Conservation (phyloP, 768 basidiomycete species). For the Scleroderma citrinum region DNA sequence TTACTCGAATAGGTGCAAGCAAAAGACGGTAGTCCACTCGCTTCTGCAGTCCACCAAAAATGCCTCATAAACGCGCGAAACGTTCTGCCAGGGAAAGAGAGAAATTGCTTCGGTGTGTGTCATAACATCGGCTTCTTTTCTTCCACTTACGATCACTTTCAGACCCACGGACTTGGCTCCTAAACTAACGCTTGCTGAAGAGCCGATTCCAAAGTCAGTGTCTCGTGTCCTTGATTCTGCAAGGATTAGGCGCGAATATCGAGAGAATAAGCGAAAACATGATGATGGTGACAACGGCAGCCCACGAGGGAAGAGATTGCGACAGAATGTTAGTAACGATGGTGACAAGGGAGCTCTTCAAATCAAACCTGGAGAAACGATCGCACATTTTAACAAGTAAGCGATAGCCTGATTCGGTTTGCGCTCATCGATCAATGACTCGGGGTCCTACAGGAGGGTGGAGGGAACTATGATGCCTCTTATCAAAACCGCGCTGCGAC, state of each 20-base stretch:
- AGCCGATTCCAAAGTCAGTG: conserved; percentile 65
- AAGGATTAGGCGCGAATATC: conserved; percentile 51
- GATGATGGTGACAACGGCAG: conserved; percentile 22
- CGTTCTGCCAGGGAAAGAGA: conserved; percentile 40
- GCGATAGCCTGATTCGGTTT: conserved; percentile 12
- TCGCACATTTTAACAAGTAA: conserved; percentile 73
- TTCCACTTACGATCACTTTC: not conserved
- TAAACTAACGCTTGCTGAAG: conserved; percentile 38
- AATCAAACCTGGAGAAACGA: conserved; percentile 64
- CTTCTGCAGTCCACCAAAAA: conserved; percentile 17
- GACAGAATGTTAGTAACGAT: conserved; percentile 16
- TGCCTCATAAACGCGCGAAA: conserved; percentile 68
- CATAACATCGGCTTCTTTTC: not conserved
- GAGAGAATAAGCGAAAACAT: conserved; percentile 38
- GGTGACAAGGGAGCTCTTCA: conserved; percentile 26
- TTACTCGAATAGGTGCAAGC: no score
- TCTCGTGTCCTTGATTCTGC: conserved; percentile 60
- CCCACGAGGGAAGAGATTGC: conserved; percentile 23
- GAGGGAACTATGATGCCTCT: conserved; percentile 65
- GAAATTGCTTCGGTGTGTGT: conserved; percentile 37
- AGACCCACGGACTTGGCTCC: conserved; percentile 52
- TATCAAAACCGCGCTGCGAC: conserved; percentile 54
- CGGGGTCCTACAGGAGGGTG: conserved; percentile 47
- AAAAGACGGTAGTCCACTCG: no score
- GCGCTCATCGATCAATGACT: not conserved